Base-by-base conservation (phyloP, 495 filamentous ascomycete genomes). In the Apodospora peruviana region DNA sequence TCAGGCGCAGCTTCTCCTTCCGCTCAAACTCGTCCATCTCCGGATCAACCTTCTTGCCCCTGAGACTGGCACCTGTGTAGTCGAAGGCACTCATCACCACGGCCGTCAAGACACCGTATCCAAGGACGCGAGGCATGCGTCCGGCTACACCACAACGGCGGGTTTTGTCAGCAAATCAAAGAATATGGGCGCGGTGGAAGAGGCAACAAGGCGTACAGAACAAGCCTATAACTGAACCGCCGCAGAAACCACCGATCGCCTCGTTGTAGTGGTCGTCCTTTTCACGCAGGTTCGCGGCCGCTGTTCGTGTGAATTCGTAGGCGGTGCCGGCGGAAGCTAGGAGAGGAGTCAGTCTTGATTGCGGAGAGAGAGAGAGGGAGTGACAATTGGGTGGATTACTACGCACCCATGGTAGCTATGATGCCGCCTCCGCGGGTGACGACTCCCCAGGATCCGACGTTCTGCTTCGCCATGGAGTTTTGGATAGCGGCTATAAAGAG, bases 401-500 rank as follows among this genome's bases (percentile, higher is more conserved):
- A 36, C 67, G 22, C 68, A 76, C 73, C 60, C 43, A 73, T 60
- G 10, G 60, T 61, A 11, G 57, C 59, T 19, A 73, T 60, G 16
- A 58, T 62, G 55, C 61, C 50, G 42, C 69, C 73, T 40, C 63
- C 52, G 45, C 82, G 78, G 12, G 85, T 85, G 65, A 97, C 82
- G 39, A 95, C 77, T 52, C 87, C 84, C 71, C 78, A 80, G 18
- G 80, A 76, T 39, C 88, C 85, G 44, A 93, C 74, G 64, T 95
- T 94, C 56, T 78, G 77, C 68, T 80, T 88, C 16, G 80, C 74
- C 46, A 96, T 78, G 24, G 90, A 85, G 69, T 94, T 96, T 71
- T 90, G 88, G 43, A 91, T 74, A 23, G 87, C 86, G 4, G 91
- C 83, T 44, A 83, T 59, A 61, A 87, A 72, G 36, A 85, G 65